Percentiles rank a stretch among this genome's conserved stretches.
Conservation (phyloP, 2,329 filamentous ascomycete species). For the Beauveria asiatica region DNA sequence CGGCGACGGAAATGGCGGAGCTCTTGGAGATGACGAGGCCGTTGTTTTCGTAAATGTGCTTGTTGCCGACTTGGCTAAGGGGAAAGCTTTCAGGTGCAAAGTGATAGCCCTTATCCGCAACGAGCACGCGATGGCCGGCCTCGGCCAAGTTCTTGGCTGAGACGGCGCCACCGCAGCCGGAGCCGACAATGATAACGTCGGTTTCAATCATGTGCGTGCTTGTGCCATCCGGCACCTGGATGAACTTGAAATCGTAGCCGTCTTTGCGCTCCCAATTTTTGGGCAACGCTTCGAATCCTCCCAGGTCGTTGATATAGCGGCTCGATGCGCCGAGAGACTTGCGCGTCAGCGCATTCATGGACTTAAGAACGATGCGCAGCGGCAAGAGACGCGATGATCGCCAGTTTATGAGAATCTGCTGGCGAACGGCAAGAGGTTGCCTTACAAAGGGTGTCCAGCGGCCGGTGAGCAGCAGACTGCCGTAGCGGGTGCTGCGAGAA, state of each 20-base stretch:
- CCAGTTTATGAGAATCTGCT: slow-evolving; percentile 57
- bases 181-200: slow-evolving; percentile 80
- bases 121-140: slow-evolving; percentile 65
- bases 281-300: slow-evolving; percentile 50
- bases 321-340: slow-evolving; percentile 48
- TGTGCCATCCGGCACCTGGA: slow-evolving; percentile 42
- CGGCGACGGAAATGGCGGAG: slow-evolving; percentile 49
- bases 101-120: slow-evolving; percentile 76
- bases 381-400: slow-evolving; percentile 44
- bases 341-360: slow-evolving; percentile 45
- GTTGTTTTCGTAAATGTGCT: slow-evolving; percentile 62
- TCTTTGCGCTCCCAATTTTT: slow-evolving; percentile 36
- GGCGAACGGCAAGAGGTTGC: slow-evolving; percentile 51
- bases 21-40: slow-evolving; percentile 51
- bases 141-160: slow-evolving; percentile 73
- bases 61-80: slow-evolving; percentile 53
- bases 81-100: slow-evolving; percentile 65
- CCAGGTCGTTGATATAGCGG: slow-evolving; percentile 43
- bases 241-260: slow-evolving; percentile 49
- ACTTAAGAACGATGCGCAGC: slow-evolving; percentile 47
- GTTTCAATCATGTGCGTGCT: slow-evolving; percentile 56
- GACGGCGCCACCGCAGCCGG: slow-evolving; percentile 78
- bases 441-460: slow-evolving; percentile 52
- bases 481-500: slow-evolving; percentile 45
- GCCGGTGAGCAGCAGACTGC: slow-evolving; percentile 60